These are phyloP conservation scores for Malus hybrid DNA, from an alignment of 331 rosid species.

Conservation along the genomic window DNA sequence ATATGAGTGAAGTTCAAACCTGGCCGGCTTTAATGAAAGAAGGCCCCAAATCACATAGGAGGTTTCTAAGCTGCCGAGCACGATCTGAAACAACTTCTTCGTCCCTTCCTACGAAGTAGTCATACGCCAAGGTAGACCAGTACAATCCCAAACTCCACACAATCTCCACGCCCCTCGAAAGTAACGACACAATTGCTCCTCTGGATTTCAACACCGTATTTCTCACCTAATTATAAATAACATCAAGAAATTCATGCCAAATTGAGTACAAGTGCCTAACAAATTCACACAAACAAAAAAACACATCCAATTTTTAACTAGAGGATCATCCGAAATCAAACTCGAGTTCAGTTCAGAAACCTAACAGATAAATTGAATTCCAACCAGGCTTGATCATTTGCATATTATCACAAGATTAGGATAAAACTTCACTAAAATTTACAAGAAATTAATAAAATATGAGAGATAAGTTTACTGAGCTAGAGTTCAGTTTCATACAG, in stretches of 20 bases:
- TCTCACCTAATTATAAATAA: conserved; percentile 53
- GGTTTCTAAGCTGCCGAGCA: conserved; percentile 95
- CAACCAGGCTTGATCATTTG: background rate
- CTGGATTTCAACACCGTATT: conserved; percentile 77
- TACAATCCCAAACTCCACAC: conserved; percentile 90
- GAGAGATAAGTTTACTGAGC: background rate
- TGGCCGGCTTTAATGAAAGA: conserved; percentile 97
- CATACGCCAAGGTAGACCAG: conserved; percentile 80
- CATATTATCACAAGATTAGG: background rate
- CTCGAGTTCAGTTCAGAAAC: background rate
- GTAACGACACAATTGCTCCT: conserved; percentile 69
- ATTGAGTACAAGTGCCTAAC: background rate
- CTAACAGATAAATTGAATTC: background rate
- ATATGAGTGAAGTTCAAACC: conserved; percentile 27
- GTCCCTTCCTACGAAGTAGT: conserved; percentile 88
- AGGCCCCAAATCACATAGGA: conserved; percentile 88
- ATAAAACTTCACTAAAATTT: background rate
- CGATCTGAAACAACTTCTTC: conserved; percentile 97
- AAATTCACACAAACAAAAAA: background rate
- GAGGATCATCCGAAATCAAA: background rate
- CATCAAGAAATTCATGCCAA: conserved; percentile 6
- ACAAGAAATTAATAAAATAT: background rate
- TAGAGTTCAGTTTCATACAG: conserved; percentile 38
- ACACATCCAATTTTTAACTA: background rate
- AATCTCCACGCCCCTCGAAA: conserved; percentile 83